These are phyloP conservation scores for Trichophyton benhamiae DNA, from an alignment of 2,329 filamentous ascomycete genomes.

Conservation along the genomic window DNA sequence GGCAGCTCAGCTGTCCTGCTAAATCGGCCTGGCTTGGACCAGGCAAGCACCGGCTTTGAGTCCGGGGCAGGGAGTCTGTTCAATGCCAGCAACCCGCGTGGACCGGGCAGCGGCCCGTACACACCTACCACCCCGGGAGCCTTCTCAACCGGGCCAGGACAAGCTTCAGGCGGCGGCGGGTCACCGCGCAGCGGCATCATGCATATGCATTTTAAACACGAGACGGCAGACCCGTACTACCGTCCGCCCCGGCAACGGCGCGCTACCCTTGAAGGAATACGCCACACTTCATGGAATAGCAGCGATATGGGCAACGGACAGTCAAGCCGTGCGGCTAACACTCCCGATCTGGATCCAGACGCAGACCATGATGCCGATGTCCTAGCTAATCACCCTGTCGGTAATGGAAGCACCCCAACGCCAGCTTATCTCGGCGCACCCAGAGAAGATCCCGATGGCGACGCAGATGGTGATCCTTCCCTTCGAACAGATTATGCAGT, in stretches of 20 bases:
- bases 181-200: constrained; percentile 30
- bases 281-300: constrained; percentile 35
- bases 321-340: constrained; percentile 24
- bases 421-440: constrained; percentile 43
- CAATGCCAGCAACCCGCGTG: constrained; percentile 39
- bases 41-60: constrained; percentile 32
- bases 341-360: constrained; percentile 19
- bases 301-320: constrained; percentile 36
- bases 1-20: constrained; percentile 51
- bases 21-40: not conserved
- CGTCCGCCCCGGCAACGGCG: constrained; percentile 64
- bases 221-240: constrained; percentile 69
- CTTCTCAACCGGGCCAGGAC: constrained; percentile 50
- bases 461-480: constrained; percentile 32
- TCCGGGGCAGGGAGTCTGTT: constrained; percentile 32
- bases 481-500: constrained; percentile 72
- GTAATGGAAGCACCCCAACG: constrained; percentile 35
- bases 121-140: constrained; percentile 62
- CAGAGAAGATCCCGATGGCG: constrained; percentile 44
- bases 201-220: constrained; percentile 32
- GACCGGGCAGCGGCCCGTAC: constrained; percentile 50
- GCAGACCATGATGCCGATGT: constrained; percentile 14
- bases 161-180: constrained; percentile 32
- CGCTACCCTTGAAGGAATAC: constrained; percentile 46
- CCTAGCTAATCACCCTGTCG: constrained; percentile 30